Base-by-base conservation (phyloP, 164 flowering plant species). In the Liriodendron chinense region DNA sequence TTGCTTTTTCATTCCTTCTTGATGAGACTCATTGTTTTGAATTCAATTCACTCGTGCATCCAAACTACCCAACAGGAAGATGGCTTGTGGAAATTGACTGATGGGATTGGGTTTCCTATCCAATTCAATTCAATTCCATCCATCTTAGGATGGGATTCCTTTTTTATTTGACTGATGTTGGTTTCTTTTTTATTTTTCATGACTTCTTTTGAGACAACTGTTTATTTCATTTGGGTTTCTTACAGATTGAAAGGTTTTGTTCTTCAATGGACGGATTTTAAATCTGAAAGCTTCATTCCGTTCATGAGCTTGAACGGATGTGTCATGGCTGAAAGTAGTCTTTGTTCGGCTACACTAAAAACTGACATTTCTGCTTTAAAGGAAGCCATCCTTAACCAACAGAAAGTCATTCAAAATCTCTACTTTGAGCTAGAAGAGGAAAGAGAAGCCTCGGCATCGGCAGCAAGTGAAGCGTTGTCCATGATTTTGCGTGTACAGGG, bases 401-500 rank as follows among this genome's bases (percentile, higher is more conserved):
- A 94, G 56, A 79, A 85, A 25, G 91, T 91, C 69, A 83, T 96
- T 23, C 92, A 89, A 57, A 84, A 89, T 61, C 94, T 96, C 1
- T 84, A 88, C 78, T 24, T 59, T 7, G 99, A 96, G 73, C 75
- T 96, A 53, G 99, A 96, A 34, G 86, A 78, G 71, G 99, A 96
- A 72, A 82, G 99, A 78, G 99, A 96, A 79, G 89, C 97, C 14
- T 84, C 99, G 0, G 82, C 90, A 7, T 75, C 92, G 10, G 95
- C 99, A 6, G 92, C 92, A 5, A 89, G 81, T 73, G 98, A 94
- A 80, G 89, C 97, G 18, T 56, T 96, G 22, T 88, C 98, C 0
- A 92, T 92, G 92, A 96, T 96, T 21, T 73, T 90, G 75, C 92
- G 97, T 13, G 66, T 96, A 70, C 99, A 96, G 81, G 94, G 85